Conservation (phyloP, 805 yeast genomes). For the Candida vaughaniae region DNA sequence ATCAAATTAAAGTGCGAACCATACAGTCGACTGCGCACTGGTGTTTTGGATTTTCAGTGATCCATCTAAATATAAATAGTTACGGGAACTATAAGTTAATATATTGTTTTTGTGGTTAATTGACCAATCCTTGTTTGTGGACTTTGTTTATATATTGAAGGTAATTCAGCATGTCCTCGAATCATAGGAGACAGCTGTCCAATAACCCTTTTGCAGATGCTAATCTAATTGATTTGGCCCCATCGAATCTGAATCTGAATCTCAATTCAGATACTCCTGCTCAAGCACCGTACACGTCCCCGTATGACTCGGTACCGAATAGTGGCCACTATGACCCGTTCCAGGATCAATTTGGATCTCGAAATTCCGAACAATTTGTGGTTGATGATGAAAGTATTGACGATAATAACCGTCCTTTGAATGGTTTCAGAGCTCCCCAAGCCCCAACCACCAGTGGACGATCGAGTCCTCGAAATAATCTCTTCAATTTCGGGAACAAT, state of each 20-base stretch:
- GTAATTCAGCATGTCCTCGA: too few species aligned
- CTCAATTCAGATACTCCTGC: slow-evolving; percentile 1
- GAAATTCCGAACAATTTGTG: too few species aligned
- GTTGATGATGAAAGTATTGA: slow-evolving; percentile 35
- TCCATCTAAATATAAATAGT: too few species aligned
- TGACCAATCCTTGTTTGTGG: too few species aligned
- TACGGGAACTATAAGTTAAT: too few species aligned
- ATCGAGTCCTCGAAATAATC: slow-evolving; percentile 13
- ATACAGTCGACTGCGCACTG: neutral
- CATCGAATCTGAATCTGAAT: neutral
- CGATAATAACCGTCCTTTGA: neutral
- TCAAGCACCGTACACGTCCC: slow-evolving; percentile 1
- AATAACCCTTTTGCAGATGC: neutral
- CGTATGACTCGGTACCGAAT: slow-evolving; percentile 1
- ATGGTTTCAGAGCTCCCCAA: neutral
- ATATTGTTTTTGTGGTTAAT: too few species aligned
- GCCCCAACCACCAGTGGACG: slow-evolving; percentile 2
- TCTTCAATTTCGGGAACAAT: slow-evolving; percentile 17
- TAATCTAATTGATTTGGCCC: neutral
- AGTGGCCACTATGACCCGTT: slow-evolving; percentile 25
- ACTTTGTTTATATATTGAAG: too few species aligned
- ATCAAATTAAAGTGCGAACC: slow-evolving; percentile 5
- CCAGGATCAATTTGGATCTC: slow-evolving; percentile 34
- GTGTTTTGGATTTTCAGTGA: too few species aligned
- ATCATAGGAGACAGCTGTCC: too few species aligned